These are phyloP conservation scores for Senecio squalidus DNA, from an alignment of 140 eudicot genomes.

Conservation along the genomic window DNA sequence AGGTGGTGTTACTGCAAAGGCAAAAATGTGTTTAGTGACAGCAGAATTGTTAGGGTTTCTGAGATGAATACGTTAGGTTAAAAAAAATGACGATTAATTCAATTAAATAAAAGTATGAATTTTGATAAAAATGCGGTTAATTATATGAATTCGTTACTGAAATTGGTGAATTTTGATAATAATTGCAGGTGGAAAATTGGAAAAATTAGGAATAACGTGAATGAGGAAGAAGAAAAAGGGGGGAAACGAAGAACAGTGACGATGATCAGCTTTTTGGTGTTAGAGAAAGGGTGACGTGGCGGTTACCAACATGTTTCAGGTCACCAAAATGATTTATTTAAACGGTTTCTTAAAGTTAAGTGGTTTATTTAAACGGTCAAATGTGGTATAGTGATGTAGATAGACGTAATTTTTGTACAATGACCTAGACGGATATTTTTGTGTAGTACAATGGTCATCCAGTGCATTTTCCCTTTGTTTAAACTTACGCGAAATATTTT, in stretches of 20 bases:
- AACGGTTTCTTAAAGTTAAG: too few species aligned
- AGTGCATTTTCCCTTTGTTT: too few species aligned
- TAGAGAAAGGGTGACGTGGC: too few species aligned
- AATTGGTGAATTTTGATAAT: background rate
- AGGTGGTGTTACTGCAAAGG: conserved; percentile 35
- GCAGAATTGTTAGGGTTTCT: conserved; percentile 21
- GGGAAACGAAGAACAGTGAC: conserved; percentile 17
- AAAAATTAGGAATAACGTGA: conserved; percentile 21
- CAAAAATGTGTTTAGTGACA: conserved; percentile 24
- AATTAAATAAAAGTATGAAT: background rate
- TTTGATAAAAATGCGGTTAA: conserved; percentile 9
- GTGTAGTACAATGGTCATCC: too few species aligned
- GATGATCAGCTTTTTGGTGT: conserved; percentile 14
- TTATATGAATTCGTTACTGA: conserved; percentile 13
- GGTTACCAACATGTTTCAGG: too few species aligned
- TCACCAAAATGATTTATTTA: too few species aligned
- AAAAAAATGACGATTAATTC: background rate
- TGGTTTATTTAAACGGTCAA: too few species aligned
- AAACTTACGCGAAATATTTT: too few species aligned
- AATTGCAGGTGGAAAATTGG: conserved; percentile 1
- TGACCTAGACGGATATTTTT: too few species aligned
- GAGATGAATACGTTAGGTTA: background rate
- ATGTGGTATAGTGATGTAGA: too few species aligned
- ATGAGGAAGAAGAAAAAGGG: too few species aligned
- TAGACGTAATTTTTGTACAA: too few species aligned